Evolutionary conservation across 805 yeast species (phyloP).

Genomic region (Candida corydali): DNA sequence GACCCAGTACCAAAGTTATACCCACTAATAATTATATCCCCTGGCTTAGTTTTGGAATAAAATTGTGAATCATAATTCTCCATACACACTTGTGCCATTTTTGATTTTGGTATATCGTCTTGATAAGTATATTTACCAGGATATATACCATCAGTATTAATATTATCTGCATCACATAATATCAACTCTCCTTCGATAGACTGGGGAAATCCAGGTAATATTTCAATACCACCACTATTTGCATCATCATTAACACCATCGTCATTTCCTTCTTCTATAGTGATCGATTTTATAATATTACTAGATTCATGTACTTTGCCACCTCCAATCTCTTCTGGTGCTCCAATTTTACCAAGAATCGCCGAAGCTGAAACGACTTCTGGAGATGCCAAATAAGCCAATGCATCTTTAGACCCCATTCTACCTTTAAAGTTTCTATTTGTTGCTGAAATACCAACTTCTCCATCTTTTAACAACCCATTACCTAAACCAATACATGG

Average conservation of each 20-base stretch:
- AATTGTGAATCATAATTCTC: conserved; percentile 95
- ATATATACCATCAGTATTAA: conserved; percentile 97
- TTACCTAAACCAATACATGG: conserved; percentile 98
- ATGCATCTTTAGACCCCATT: conserved; percentile 96
- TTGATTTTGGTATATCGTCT: conserved; percentile 90
- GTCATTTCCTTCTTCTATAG: conserved; percentile 26
- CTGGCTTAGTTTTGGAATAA: conserved; percentile 71
- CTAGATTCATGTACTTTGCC: conserved; percentile 43
- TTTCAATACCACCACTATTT: conserved; percentile 46
- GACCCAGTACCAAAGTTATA: conserved; percentile 98
- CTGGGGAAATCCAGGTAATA: conserved; percentile 88
- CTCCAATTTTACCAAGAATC: conserved; percentile 87
- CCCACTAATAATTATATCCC: conserved; percentile 89
- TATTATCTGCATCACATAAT: conserved; percentile 92
- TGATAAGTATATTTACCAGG: conserved; percentile 99
- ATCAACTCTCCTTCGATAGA: conserved; percentile 87
- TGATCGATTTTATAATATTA: conserved; percentile 45
- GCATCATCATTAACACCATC: conserved; percentile 28
- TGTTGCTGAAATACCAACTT: conserved; percentile 97
- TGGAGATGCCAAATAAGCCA: conserved; percentile 95
- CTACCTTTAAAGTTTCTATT: conserved; percentile 98
- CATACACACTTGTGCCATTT: conserved; percentile 99
- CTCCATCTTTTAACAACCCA: conserved; percentile 91
- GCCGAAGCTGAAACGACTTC: conserved; percentile 99
- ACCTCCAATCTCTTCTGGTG: conserved; percentile 81